A percentile compares a stretch with the other conserved stretches of the same genome.
These are phyloP conservation scores for Hypoxylon intermedium DNA, from an alignment of 495 filamentous ascomycete species.

Conservation along the genomic window DNA sequence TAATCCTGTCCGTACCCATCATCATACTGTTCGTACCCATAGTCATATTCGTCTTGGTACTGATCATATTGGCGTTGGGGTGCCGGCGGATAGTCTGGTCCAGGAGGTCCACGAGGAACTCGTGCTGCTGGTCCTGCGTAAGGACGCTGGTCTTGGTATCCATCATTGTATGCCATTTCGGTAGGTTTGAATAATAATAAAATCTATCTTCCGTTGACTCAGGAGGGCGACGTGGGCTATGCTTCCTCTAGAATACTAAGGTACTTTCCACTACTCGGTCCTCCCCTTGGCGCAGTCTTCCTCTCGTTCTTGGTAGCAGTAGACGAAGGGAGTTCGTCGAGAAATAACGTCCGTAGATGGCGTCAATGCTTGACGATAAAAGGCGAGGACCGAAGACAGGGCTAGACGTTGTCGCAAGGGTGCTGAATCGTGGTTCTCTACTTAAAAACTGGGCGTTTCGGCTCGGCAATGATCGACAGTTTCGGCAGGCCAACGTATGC, in stretches of 20 bases:
- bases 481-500: conserved; percentile 39
- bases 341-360: not conserved
- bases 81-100: conserved; percentile 50
- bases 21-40: conserved; percentile 60
- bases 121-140: conserved; percentile 58
- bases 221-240: not conserved
- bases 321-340: not conserved
- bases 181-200: not conserved
- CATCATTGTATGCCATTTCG: conserved; percentile 55
- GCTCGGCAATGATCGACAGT: conserved; percentile 47
- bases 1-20: conserved; percentile 54
- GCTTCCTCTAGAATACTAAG: not conserved
- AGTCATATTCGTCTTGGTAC: conserved; percentile 60
- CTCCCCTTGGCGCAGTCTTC: conserved; percentile 16
- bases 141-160: conserved; percentile 55
- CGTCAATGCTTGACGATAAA: not conserved
- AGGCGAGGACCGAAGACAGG: not conserved
- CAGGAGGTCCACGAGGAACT: conserved; percentile 36
- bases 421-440: conserved; percentile 15
- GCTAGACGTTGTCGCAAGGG: conserved; percentile 20
- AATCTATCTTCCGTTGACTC: not conserved
- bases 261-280: not conserved
- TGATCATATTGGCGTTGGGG: conserved; percentile 59
- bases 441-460: conserved; percentile 40
- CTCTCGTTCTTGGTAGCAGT: conserved; percentile 1